Evolutionary conservation across 2,329 filamentous ascomycete species (phyloP), one percentile per base, ranked within the genome.

Genomic region (Chalaropsis ovoidea): DNA sequence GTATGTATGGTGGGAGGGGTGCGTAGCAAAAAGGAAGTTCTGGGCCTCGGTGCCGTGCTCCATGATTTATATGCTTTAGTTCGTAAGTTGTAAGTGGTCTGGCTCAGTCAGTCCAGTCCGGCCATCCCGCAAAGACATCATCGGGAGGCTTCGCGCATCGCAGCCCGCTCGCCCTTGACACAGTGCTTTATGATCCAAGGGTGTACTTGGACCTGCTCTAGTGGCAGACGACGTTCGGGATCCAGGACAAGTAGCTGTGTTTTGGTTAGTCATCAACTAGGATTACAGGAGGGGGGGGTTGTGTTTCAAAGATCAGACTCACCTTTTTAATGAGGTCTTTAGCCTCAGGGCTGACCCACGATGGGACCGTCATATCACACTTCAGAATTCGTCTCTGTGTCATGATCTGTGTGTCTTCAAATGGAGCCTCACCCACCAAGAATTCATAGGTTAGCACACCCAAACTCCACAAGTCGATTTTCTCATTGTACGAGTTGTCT

Each of bases 101-200:
- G 52, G 15, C 17, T 15, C 42, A n/a, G 42, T 15, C 42, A n/a
- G 42, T 31, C 22, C 11, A 19, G n/a, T 69, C 73, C 31, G 15
- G 54, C 61, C 70, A 66, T 45, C 31, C 45, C 43, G 10, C 31
- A 17, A 56, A 43, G 11, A 27, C 35, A 64, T 58, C 52, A 64
- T 31, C 63, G 49, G 65, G 72, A 72, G 73, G 77, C 80, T 70
- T 83, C 82, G 67, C 78, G 78, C 72, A 79, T 81, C 45, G 77
- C 70, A 5, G 78, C 78, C 64, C 80, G 76, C 72, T 82, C 80
- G n/a, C 81, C 80, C 76, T 83, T 85, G 69, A 87, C 81, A 75
- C 93, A 97, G 76, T 97, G 90, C 80, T 96, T 97, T 70, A 96
- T 75, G 72, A 99, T 96, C 94, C 94, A 99, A 19, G 94, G 93